phyloP scores from a whole-genome alignment of 176 grass and related monocot species.

The Canna indica region DNA sequence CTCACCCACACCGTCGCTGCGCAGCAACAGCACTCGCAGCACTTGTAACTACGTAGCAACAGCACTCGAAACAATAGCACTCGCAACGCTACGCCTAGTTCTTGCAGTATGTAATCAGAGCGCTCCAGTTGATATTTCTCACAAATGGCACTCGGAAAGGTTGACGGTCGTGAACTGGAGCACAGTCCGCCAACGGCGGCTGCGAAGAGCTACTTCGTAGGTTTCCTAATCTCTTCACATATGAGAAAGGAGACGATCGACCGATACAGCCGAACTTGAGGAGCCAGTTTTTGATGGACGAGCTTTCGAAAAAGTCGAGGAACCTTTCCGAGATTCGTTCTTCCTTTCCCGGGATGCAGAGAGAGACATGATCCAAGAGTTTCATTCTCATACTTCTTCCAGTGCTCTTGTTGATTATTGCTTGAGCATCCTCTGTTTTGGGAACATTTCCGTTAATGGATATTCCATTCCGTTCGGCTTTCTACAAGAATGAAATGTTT shows the following conservation, averaged over 20 bases:
- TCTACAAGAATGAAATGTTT: not conserved
- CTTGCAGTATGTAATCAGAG: constrained; percentile 16
- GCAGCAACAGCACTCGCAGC: constrained; percentile 1
- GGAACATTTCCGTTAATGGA: not conserved
- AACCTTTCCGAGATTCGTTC: constrained; percentile 15
- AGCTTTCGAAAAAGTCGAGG: constrained; percentile 36
- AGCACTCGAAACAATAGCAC: too few relatives aligned
- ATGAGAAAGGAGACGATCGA: not conserved
- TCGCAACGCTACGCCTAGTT: constrained; percentile 37
- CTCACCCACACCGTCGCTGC: constrained; percentile 32
- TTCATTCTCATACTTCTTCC: not conserved
- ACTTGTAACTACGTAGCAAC: too few relatives aligned
- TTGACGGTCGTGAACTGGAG: too few relatives aligned
- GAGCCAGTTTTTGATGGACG: constrained; percentile 28
- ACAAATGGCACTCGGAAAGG: constrained; percentile 20
- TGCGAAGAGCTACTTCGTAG: not conserved
- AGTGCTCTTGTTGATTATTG: not conserved
- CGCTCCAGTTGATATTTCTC: constrained; percentile 38
- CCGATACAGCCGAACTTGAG: constrained; percentile 1
- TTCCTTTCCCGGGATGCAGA: not conserved
- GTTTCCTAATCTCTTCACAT: constrained; percentile 17
- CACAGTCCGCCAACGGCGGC: not conserved
- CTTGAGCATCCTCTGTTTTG: not conserved
- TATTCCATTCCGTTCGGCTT: not conserved
- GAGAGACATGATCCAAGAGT: not conserved